A percentile compares a stretch with the other conserved stretches of the same genome.
Conservation (phyloP, 2,329 filamentous ascomycete species). For the Aspergillus neotritici region DNA sequence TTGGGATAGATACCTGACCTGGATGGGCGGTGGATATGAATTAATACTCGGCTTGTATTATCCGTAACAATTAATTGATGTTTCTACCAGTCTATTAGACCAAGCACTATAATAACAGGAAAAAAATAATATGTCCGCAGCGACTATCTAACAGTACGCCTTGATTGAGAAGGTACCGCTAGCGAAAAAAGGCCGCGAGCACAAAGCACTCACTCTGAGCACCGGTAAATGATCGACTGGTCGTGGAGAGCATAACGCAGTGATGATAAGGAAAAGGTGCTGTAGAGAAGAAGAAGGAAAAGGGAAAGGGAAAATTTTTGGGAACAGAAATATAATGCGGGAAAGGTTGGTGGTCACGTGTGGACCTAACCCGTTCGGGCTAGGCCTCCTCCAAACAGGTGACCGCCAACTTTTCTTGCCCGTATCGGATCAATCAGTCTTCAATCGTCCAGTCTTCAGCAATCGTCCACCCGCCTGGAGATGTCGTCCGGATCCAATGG, state of each 20-base stretch:
- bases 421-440: conserved; percentile 12
- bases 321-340: conserved; percentile 18
- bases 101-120: not conserved
- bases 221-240: conserved; percentile 87
- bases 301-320: conserved; percentile 21
- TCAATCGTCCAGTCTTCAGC: conserved; percentile 14
- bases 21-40: too few species aligned
- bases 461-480: conserved; percentile 15
- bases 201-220: conserved; percentile 64
- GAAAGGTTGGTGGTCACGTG: conserved; percentile 22
- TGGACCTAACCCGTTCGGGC: conserved; percentile 18
- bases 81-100: not conserved
- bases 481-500: conserved; percentile 41
- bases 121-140: conserved; percentile 61
- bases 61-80: too few species aligned
- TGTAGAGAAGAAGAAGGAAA: conserved; percentile 47
- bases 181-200: conserved; percentile 90
- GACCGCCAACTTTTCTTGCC: conserved; percentile 38
- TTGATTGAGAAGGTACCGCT: conserved; percentile 81
- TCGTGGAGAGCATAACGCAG: conserved; percentile 63
- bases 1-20: conserved; percentile 5
- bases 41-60: too few species aligned
- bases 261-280: conserved; percentile 94
- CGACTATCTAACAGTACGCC: conserved; percentile 96
- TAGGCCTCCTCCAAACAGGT: conserved; percentile 25